Evolutionary conservation across 2,329 filamentous ascomycete species (phyloP), one percentile per base, ranked within the genome.

Genomic region (Fusarium algeriense): DNA sequence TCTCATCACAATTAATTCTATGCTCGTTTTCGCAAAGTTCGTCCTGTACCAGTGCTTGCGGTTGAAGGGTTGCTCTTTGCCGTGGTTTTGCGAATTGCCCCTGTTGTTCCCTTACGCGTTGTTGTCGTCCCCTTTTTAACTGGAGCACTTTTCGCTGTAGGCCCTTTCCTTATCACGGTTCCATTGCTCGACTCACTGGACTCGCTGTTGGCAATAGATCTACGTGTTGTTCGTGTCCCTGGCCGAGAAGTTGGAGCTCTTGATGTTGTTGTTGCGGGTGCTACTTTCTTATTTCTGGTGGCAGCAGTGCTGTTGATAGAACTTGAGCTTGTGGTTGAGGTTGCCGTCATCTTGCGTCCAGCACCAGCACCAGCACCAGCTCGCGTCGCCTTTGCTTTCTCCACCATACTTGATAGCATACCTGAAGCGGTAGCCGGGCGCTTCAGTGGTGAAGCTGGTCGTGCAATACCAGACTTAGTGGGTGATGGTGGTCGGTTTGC

Each of bases 371-470:
- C 48, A 26, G 82, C 80, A n/a, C 83, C 81, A 43, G 85, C 82
- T 9, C 88, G 85, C 13, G 86, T 85, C 3, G 85, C 83, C 76
- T 90, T 89, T 52, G 89, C 85, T 80, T 88, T 88, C 76, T 91
- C 85, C 45, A 90, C 85, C 88, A 90, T 87, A 75, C 81, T 86
- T 71, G 85, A 85, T 48, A 90, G 78, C 44, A 88, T 78, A 69
- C 81, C 83, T 30, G 84, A 83, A 40, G 83, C 83, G 17, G 78
- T 78, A 53, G 79, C 79, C 11, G 80, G 77, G 57, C 86, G 84
- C 76, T 93, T 92, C n/a, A 88, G 76, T 2, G 91, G 90, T 28
- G 91, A 92, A 19, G 85, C 83, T 28, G 90, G 87, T 28, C 88
- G 87, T 4, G 87, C 84, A 41, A 90, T 83, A 61, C 86, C 85